phyloP scores from a whole-genome alignment of 2,329 filamentous ascomycete genomes.

The Ceratocystis alfenasii region DNA sequence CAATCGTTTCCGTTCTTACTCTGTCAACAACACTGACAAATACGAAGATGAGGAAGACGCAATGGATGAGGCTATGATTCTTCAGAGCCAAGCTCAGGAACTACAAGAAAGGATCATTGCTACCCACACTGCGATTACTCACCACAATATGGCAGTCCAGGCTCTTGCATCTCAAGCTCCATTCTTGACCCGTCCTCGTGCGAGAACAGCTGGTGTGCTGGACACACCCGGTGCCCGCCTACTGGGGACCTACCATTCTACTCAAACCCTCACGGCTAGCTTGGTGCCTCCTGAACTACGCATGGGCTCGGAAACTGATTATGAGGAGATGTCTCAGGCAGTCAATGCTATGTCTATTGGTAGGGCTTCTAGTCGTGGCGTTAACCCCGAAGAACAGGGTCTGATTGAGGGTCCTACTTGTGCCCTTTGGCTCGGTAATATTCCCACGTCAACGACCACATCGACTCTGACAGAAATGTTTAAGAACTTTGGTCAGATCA shows the following conservation, averaged over 20 bases:
- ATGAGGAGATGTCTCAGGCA: slow-evolving; percentile 67
- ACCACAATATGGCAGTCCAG: slow-evolving; percentile 86
- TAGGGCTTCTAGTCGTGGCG: slow-evolving; percentile 51
- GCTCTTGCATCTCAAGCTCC: slow-evolving; percentile 79
- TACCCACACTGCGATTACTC: slow-evolving; percentile 62
- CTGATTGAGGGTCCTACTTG: slow-evolving; percentile 74
- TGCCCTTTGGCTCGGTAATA: slow-evolving; percentile 92
- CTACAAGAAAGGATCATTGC: slow-evolving; percentile 52
- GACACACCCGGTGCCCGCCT: slow-evolving; percentile 60
- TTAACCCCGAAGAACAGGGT: slow-evolving; percentile 63
- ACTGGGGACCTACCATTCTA: slow-evolving; percentile 58
- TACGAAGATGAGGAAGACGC: slow-evolving; percentile 84
- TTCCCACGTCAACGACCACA: slow-evolving; percentile 90
- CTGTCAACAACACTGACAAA: slow-evolving; percentile 95
- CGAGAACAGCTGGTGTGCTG: slow-evolving; percentile 80
- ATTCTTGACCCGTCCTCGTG: slow-evolving; percentile 62
- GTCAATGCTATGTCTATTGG: slow-evolving; percentile 69
- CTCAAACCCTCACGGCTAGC: slow-evolving; percentile 57
- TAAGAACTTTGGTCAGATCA: slow-evolving; percentile 78
- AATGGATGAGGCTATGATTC: slow-evolving; percentile 43
- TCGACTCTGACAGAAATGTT: slow-evolving; percentile 94
- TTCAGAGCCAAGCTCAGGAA: slow-evolving; percentile 47
- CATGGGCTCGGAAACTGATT: slow-evolving; percentile 62
- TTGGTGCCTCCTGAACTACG: slow-evolving; percentile 65
- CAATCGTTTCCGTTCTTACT: slow-evolving; percentile 91